Base-by-base conservation (phyloP, 306 rosid species). In the Lathyrus oleraceus region DNA sequence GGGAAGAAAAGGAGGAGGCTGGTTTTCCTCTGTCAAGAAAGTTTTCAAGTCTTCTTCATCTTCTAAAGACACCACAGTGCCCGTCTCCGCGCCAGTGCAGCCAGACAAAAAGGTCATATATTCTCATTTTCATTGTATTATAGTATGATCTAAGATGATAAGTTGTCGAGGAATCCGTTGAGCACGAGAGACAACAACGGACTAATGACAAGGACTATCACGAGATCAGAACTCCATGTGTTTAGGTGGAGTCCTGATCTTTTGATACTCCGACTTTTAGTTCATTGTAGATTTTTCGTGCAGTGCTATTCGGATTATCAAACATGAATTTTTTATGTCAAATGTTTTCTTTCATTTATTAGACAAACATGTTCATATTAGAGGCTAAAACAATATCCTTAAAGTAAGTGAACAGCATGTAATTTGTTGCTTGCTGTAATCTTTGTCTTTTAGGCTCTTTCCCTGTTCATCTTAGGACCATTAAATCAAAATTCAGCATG, bases 11-110 rank as follows among this genome's bases (percentile, higher is more conserved):
- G 84, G 95, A 77, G 82, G 75, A 49, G 23, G 91, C 39, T 94
- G 99, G 99, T 91, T 94, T 81, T 88, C 97, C 1, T 78, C 97
- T 0, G 96, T 94, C 58, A 94, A 87, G 88, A 94, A 79, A 78
- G 99, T 82, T 48, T 91, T 94, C 73, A 88, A 85, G 76, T 76
- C 84, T 69, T 79, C 90, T 0, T 76, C 84, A 15, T 83, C 96
- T 80, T 79, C 90, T 2, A 91, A 86, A 82, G 86, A 83, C 47
- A 71, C 82, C 51, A 75, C 83, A 60, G 78, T 19, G 32, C 71
- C 83, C 25, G 85, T 62, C 62, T 14, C 63, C 40, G 28, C 40
- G 39, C 20, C 39, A 0, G 35, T 27, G 20, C 63, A 27, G 52
- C 75, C 79, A 20, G 87, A 80, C 17, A 86, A 79, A 69, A 88